Base-by-base conservation (phyloP, 2,329 filamentous ascomycete genomes). In the Fonsecaea multimorphosa region DNA sequence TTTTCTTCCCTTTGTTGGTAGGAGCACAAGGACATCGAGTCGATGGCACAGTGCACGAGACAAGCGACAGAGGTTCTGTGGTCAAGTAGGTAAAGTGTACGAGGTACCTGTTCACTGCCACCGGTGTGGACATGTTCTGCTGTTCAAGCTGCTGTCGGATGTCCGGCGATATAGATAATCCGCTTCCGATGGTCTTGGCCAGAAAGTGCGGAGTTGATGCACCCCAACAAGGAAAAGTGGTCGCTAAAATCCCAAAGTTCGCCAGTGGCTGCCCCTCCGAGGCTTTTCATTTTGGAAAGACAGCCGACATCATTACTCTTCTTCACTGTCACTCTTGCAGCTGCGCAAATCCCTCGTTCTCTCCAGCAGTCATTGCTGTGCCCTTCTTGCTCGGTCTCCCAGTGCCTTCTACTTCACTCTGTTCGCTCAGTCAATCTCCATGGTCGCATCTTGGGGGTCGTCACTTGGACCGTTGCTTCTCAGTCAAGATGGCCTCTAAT, bases 401-500 rank as follows among this genome's bases (percentile, higher is more conserved):
- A 11, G 9, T 22, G 9, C 40, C n/a, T n/a, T n/a, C n/a, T 44
- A 2, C 40, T 46, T 11, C 40, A 31, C 40, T 14, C 9, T 54
- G n/a, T 29, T 56, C 32, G 29, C 44, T 40, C 27, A 8, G 22
- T 36, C 46, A 34, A 52, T 63, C 64, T 67, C 64, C 59, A 67
- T 67, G 64, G 40, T 67, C 57, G 34, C 55, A 24, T 32, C 44
- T 61, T 52, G 60, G 56, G 31, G 55, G 19, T 51, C 31, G 36
- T 63, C 57, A 22, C 40, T 40, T 46, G 56, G 54, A 61, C 56
- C 56, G 49, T 67, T 57, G 34, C 12, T 57, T 55, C 31, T 51
- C 57, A 34, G 27, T 54, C 64, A 64, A 9, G 8, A 67, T 66
- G 64, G 59, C 60, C 31, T 51, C 64, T 51, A 58, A 62, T 58